Evolutionary conservation across 352 stramenopile species (phyloP), one percentile per base, ranked within the genome.

Genomic region (Phytophthora parvispora): DNA sequence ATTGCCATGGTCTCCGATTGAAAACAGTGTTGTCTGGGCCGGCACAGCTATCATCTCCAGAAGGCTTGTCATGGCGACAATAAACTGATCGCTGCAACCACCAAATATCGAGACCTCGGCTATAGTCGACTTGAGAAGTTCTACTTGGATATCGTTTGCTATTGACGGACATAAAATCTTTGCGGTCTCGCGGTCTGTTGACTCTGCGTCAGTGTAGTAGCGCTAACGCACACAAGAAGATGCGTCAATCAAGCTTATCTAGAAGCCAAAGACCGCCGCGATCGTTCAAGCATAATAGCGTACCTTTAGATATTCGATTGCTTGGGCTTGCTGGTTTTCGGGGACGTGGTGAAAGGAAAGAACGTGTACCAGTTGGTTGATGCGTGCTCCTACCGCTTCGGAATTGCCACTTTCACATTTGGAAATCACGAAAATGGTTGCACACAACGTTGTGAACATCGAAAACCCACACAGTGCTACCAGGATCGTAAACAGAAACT

Each of bases 371-470:
- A 92, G 73, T 43, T 92, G 84, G 28, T 91, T 90, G 49, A 90
- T 86, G 18, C 77, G 70, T 7, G 82, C 84, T 16, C 88, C 79
- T 0, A 76, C 74, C 1, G 75, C 68, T 60, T 92, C 84, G 0
- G 68, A 64, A 8, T 82, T 75, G 2, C 84, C 80, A 48, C 81
- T 87, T 67, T 91, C 75, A 50, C 84, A 90, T 48, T 90, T 90
- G 20, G 84, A 92, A 16, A 91, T 79, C 54, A 89, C 86, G 59
- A 92, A 92, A 29, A 92, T 81, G 27, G 83, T 92, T 1, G 80
- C 81, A 9, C 81, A 90, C 20, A 91, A 70, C 9, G 67, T 72
- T 16, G 80, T 87, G 55, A 92, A 92, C 43, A 91, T 59, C 7
- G 80, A 78, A 45, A 92, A 92, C 0, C 84, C 84, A 29, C 82